Base-by-base conservation (phyloP, 352 stramenopile genomes). In the Pseudoperonospora humuli region DNA sequence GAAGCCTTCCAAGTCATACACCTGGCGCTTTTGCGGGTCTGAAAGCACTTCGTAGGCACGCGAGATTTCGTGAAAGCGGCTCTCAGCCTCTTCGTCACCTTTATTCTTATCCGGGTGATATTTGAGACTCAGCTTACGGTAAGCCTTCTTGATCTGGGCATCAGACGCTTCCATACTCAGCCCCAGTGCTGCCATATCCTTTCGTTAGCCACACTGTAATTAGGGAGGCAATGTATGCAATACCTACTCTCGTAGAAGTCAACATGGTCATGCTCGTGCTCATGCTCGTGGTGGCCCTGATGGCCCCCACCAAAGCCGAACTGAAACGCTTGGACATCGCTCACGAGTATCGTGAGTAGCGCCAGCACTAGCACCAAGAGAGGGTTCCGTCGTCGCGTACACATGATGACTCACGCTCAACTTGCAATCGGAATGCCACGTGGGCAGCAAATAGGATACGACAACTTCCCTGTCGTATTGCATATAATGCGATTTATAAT, bases 81-180 rank as follows among this genome's bases (percentile, higher is more conserved):
- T 48, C 21, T 90, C 72, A 3, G 86, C 83, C 8, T 93, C 79
- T 10, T 75, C 65, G 39, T 93, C 65, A 19, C 75, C 82, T 35
- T 70, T 66, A 55, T 92, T 91, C 64, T 95, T 95, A 63, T 96
- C 86, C 26, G 94, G 94, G 55, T 98, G 94, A 55, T 97, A 98
- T 54, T 97, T 93, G n/a, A 97, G 75, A 39, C 79, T 95, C 11
- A 98, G 65, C 56, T 96, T 96, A 41, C 93, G 78, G 62, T 97
- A 98, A 19, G 93, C 93, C 47, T 92, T 93, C 65, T 97, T 97
- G 57, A 97, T 97, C 60, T 97, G 69, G 7, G 74, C 61, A n/a
- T 96, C 78, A 0, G 67, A 64, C 1, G 77, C 79, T 46, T 93
- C 79, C 78, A 91, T 89, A 0, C 66, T 84, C 14, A 93, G 48